Percentiles rank a stretch among this genome's conserved stretches.
Evolutionary conservation across 2,329 filamentous ascomycete genomes (phyloP).

Genomic region (Daldinia eschscholtzii): DNA sequence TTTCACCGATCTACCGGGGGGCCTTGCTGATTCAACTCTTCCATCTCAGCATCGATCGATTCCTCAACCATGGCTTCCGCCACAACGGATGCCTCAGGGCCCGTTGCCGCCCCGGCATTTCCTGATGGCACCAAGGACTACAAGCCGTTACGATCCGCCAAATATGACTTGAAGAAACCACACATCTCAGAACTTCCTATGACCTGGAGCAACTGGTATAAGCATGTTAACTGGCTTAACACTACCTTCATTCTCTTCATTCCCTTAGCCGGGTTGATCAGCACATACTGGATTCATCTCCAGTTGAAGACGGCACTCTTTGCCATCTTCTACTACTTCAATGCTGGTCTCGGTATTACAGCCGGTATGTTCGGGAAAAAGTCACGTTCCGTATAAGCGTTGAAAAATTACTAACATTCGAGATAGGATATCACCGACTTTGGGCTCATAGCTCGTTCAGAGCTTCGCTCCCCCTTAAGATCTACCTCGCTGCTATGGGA

Average conservation of each 20-base stretch:
- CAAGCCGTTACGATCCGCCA: slow-evolving; percentile 62
- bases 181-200: slow-evolving; percentile 88
- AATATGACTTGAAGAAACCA: slow-evolving; percentile 74
- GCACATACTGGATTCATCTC: slow-evolving; percentile 80
- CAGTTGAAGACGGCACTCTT: slow-evolving; percentile 51
- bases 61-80: slow-evolving; percentile 46
- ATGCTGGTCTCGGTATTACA: slow-evolving; percentile 54
- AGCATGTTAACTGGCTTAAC: slow-evolving; percentile 96
- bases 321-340: slow-evolving; percentile 61
- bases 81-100: slow-evolving; percentile 52
- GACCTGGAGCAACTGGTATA: slow-evolving; percentile 86
- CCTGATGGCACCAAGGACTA: slow-evolving; percentile 51
- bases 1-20: slow-evolving; percentile 32
- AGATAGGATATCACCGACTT: slow-evolving; percentile 54
- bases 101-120: slow-evolving; percentile 61
- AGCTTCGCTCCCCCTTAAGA: slow-evolving; percentile 58
- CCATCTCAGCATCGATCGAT: slow-evolving; percentile 52
- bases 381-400: background rate
- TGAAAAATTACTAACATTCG: slow-evolving; percentile 14
- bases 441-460: slow-evolving; percentile 62
- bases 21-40: slow-evolving; percentile 46
- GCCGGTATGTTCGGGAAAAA: slow-evolving; percentile 46
- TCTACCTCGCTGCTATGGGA: slow-evolving; percentile 62
- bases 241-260: slow-evolving; percentile 83
- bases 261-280: slow-evolving; percentile 78